Evolutionary conservation across 202 grass and related monocot species (phyloP).

Genomic region (Carex sylvatica): DNA sequence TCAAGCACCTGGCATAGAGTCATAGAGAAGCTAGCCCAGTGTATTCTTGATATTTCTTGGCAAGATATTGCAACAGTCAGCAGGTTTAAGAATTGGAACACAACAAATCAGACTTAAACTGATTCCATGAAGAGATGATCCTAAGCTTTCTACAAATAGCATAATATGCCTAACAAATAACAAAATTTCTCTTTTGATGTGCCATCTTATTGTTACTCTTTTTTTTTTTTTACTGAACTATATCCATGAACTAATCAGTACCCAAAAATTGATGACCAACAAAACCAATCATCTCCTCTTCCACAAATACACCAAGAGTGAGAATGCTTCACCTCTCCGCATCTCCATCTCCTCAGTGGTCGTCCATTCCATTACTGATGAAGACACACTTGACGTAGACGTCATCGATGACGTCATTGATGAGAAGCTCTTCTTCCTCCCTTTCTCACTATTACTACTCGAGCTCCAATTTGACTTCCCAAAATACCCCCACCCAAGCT

Average conservation of each 20-base stretch:
- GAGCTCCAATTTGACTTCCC: constrained; percentile 46
- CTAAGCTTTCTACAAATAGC: constrained; percentile 5
- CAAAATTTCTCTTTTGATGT: constrained; percentile 4
- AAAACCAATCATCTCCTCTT: constrained; percentile 43
- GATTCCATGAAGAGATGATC: neutral
- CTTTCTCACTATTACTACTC: constrained; percentile 37
- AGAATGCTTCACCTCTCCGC: constrained; percentile 61
- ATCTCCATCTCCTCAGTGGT: constrained; percentile 54
- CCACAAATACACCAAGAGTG: constrained; percentile 61
- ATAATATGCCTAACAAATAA: neutral
- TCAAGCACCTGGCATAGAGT: neutral
- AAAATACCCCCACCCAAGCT: neutral
- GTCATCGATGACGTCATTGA: constrained; percentile 36
- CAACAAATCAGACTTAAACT: constrained; percentile 8
- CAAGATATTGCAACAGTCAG: neutral
- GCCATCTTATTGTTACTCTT: neutral
- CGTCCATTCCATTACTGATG: constrained; percentile 65
- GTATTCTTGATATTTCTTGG: constrained; percentile 13
- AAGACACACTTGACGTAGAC: constrained; percentile 54
- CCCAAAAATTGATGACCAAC: neutral
- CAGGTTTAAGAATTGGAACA: neutral
- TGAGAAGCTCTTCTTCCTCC: constrained; percentile 28
- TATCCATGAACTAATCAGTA: constrained; percentile 26
- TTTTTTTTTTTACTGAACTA: constrained; percentile 21
- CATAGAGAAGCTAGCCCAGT: neutral